Conservation (phyloP, 2,329 filamentous ascomycete genomes). For the Colletotrichum salicis region DNA sequence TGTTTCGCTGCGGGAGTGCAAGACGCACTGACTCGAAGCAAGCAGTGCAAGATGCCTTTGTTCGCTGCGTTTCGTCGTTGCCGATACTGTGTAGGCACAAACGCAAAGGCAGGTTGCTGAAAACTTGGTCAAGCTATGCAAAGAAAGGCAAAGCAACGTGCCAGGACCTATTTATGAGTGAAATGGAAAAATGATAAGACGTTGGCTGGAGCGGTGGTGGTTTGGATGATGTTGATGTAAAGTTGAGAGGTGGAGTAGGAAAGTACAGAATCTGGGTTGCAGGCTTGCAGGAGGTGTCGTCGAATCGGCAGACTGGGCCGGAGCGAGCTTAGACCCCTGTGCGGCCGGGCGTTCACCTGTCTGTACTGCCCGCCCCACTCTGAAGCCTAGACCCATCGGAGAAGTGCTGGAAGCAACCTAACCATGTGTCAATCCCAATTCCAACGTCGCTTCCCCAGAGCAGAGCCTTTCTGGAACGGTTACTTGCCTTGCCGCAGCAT, state of each 20-base stretch:
- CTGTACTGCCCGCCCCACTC: constrained; percentile 6
- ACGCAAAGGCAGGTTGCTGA: not conserved
- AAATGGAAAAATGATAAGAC: not conserved
- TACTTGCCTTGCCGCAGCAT: not conserved
- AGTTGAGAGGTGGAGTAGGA: constrained; percentile 18
- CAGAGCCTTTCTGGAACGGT: not conserved
- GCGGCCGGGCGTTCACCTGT: not conserved
- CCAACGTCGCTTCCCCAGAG: not conserved
- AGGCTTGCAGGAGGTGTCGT: not conserved
- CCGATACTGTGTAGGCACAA: not conserved
- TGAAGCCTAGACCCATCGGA: not conserved
- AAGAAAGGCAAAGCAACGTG: not conserved
- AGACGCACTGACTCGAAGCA: constrained; percentile 22
- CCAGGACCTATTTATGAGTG: not conserved
- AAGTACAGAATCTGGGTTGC: constrained; percentile 3
- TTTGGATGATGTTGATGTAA: constrained; percentile 10
- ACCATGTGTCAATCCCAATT: constrained; percentile 10
- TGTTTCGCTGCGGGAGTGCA: constrained; percentile 16
- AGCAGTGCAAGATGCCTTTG: not conserved
- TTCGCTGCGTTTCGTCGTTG: not conserved
- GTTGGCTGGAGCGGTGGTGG: not conserved
- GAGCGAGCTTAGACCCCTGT: not conserved
- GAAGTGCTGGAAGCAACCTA: not conserved
- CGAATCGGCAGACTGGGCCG: not conserved
- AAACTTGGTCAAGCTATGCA: not conserved